These are phyloP conservation scores for Ceratobasidium sp. DNA, from an alignment of 1,284 basidiomycete species.

Conservation along the genomic window DNA sequence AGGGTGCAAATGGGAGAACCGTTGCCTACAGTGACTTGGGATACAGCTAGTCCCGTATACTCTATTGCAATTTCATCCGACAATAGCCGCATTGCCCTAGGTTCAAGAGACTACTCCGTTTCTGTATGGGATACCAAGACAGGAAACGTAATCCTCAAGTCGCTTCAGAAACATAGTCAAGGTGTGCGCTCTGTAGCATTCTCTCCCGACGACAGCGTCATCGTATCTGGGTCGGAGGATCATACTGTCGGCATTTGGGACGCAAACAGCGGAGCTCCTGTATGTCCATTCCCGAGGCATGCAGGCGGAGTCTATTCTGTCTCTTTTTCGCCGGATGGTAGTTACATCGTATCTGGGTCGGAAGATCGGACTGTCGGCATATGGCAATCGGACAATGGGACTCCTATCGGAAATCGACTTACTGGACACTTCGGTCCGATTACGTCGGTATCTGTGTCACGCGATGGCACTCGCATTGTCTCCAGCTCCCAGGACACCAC, in stretches of 20 bases:
- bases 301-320: not conserved
- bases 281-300: not conserved
- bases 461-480: not conserved
- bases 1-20: no score
- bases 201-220: not conserved
- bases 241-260: not conserved
- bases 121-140: constrained; percentile 4
- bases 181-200: not conserved
- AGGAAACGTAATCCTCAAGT: not conserved
- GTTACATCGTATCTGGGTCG: not conserved
- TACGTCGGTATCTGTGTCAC: not conserved
- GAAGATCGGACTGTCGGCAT: not conserved
- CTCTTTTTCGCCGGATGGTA: constrained; percentile 1
- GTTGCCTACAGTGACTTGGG: no score
- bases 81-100: not conserved
- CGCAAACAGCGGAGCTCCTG: not conserved
- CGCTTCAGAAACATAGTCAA: not conserved
- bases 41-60: not conserved
- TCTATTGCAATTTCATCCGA: not conserved
- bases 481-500: not conserved
- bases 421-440: not conserved
- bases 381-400: constrained; percentile 7
- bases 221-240: constrained; percentile 1
- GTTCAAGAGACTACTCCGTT: not conserved
- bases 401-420: not conserved